Conservation (phyloP, 768 basidiomycete genomes). For the Lactarius sp. region DNA sequence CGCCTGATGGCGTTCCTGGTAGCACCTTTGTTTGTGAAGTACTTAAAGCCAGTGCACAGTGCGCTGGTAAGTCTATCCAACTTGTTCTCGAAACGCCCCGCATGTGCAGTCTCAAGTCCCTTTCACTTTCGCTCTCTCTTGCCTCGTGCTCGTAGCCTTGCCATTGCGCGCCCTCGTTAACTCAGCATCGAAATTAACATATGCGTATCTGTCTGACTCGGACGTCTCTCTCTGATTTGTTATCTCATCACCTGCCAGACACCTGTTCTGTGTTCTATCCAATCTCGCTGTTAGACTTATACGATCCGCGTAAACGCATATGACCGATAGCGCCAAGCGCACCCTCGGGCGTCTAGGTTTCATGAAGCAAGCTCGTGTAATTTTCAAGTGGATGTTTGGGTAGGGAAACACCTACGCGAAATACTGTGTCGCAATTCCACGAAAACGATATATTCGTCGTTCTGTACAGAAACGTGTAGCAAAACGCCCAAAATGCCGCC, state of each 20-base stretch:
- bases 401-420: neutral
- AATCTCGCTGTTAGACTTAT: neutral
- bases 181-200: too few species aligned
- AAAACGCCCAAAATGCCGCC: neutral
- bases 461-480: conserved; percentile 10
- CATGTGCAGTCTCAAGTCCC: too few species aligned
- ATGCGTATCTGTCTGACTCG: neutral
- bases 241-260: neutral
- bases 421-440: neutral
- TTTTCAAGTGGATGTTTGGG: neutral
- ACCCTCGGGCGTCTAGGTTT: neutral
- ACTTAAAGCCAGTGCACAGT: too few species aligned
- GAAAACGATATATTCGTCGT: neutral
- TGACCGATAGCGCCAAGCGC: neutral
- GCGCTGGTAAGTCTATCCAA: too few species aligned
- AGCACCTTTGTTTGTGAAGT: too few species aligned
- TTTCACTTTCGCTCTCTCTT: too few species aligned
- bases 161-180: too few species aligned
- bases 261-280: neutral
- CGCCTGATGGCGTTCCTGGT: too few species aligned
- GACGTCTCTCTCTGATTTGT: neutral
- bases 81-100: too few species aligned
- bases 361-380: neutral
- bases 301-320: neutral
- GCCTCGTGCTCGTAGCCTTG: too few species aligned